Evolutionary conservation across 1,284 basidiomycete species (phyloP).

Genomic region (Cryptococcus sp.): DNA sequence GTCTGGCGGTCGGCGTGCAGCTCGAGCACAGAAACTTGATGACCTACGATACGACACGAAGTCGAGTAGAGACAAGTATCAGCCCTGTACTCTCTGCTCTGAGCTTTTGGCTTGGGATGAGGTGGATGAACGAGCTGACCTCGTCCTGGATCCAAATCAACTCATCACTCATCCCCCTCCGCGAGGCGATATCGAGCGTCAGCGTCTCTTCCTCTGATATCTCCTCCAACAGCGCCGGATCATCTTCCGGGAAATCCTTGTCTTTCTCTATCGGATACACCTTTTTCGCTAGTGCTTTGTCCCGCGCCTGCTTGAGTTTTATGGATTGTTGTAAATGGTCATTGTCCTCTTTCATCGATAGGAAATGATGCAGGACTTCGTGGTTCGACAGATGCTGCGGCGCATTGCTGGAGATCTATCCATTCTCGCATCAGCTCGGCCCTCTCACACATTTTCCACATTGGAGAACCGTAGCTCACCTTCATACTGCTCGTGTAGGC

Average conservation of each 20-base stretch:
- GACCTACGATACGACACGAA: slow-evolving; percentile 58
- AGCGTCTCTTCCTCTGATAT: slow-evolving; percentile 51
- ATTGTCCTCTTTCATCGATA: slow-evolving; percentile 64
- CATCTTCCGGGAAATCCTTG: slow-evolving; percentile 11
- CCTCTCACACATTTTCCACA: background rate
- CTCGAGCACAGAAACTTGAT: slow-evolving; percentile 68
- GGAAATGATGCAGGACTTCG: slow-evolving; percentile 79
- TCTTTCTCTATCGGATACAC: slow-evolving; percentile 24
- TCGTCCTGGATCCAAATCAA: slow-evolving; percentile 85
- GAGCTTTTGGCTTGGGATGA: too few species aligned
- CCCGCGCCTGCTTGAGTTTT: slow-evolving; percentile 45
- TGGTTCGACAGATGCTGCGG: slow-evolving; percentile 80
- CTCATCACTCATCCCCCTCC: slow-evolving; percentile 66
- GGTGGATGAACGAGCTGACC: slow-evolving; percentile 56
- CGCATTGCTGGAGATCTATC: slow-evolving; percentile 72
- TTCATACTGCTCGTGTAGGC: slow-evolving; percentile 21
- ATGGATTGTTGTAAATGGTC: slow-evolving; percentile 69
- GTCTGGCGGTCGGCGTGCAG: slow-evolving; percentile 61
- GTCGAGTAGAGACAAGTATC: background rate
- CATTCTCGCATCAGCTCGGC: background rate
- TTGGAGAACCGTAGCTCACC: slow-evolving; percentile 17
- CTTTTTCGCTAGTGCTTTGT: slow-evolving; percentile 15
- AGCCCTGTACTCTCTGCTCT: background rate
- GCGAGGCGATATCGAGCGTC: slow-evolving; percentile 52
- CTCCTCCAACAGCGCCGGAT: slow-evolving; percentile 15